phyloP scores from a whole-genome alignment of 1,284 basidiomycete species.

The Moesziomyces sp. region DNA sequence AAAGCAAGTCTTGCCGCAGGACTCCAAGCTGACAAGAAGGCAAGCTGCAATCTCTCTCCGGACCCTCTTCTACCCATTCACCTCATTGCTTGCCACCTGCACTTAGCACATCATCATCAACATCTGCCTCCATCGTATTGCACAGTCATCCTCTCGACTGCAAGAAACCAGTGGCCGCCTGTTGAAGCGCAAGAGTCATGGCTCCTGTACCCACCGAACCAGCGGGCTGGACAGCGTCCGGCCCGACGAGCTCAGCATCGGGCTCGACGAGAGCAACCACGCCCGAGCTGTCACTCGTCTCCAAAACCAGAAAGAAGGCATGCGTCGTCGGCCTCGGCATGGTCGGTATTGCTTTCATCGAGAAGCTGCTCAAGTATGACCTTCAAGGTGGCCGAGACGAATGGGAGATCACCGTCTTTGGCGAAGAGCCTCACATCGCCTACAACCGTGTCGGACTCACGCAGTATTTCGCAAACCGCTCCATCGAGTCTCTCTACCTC shows the following conservation, averaged over 20 bases:
- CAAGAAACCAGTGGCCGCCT: too few relatives aligned
- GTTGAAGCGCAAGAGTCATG: slow-evolving; percentile 12
- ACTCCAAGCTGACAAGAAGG: neutral
- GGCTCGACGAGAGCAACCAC: slow-evolving; percentile 40
- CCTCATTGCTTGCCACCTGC: neutral
- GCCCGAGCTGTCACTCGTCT: slow-evolving; percentile 20
- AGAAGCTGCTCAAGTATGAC: slow-evolving; percentile 60
- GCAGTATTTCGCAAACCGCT: slow-evolving; percentile 76
- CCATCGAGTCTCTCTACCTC: slow-evolving; percentile 76
- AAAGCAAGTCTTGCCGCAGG: too few relatives aligned
- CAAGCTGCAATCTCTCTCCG: neutral
- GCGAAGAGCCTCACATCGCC: slow-evolving; percentile 77
- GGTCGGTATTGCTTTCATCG: slow-evolving; percentile 74
- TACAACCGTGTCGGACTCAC: slow-evolving; percentile 75
- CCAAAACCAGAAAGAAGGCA: slow-evolving; percentile 62
- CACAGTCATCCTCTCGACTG: neutral
- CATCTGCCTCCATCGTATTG: neutral
- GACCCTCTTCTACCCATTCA: neutral
- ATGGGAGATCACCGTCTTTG: slow-evolving; percentile 67
- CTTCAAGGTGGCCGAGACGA: slow-evolving; percentile 50
- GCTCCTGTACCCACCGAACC: slow-evolving; percentile 40
- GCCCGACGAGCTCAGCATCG: slow-evolving; percentile 20
- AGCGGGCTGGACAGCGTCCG: slow-evolving; percentile 9
- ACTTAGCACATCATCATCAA: neutral
- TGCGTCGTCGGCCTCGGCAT: slow-evolving; percentile 77